Evolutionary conservation across 2,329 filamentous ascomycete genomes (phyloP).

Genomic region (Ilyonectria sp.): DNA sequence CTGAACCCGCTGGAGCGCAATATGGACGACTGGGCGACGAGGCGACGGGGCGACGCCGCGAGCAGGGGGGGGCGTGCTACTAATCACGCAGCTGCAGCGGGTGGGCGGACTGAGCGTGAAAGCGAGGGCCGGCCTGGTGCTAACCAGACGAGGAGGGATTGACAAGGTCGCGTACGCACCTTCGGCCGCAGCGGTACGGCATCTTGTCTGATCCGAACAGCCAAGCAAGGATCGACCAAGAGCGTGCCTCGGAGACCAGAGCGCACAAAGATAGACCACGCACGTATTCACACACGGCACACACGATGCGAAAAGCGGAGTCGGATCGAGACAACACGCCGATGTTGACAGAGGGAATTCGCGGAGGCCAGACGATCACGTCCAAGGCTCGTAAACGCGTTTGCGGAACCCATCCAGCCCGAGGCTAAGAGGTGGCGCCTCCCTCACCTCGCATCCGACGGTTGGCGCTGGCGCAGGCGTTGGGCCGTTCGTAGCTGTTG

Average conservation of each 20-base stretch:
- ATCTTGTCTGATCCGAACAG: background rate
- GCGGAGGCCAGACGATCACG: background rate
- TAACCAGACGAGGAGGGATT: background rate
- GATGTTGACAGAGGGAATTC: background rate
- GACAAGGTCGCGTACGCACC: background rate
- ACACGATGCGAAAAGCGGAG: background rate
- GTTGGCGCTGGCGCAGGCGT: conserved; percentile 17
- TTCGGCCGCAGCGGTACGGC: background rate
- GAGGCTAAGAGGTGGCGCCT: conserved; percentile 21
- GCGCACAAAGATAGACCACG: background rate
- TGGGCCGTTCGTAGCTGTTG: background rate
- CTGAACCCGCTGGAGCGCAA: background rate
- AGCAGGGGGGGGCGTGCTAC: conserved; percentile 2
- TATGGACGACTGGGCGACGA: background rate
- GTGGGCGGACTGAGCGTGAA: background rate
- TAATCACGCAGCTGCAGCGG: background rate
- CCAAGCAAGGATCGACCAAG: background rate
- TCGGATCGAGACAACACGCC: background rate
- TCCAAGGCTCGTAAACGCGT: conserved; percentile 12
- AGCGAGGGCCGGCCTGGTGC: background rate
- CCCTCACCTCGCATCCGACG: conserved; percentile 13
- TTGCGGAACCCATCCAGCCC: conserved; percentile 27
- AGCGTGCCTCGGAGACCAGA: background rate
- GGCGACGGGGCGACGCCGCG: background rate
- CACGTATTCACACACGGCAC: background rate